phyloP scores from a whole-genome alignment of 306 rosid species.

The Calophaca sinica region DNA sequence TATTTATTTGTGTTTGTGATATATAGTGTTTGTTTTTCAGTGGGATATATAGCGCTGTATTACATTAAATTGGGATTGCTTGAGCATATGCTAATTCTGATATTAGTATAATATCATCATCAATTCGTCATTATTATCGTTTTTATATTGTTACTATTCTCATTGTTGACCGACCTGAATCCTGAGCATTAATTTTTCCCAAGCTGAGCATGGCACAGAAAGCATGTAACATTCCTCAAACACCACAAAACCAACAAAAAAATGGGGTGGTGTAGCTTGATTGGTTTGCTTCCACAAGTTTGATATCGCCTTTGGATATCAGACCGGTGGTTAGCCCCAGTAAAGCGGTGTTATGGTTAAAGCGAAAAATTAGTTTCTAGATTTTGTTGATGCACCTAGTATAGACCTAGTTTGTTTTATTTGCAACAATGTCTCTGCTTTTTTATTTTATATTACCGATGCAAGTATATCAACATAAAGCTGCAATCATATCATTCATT shows the following conservation, averaged over 20 bases:
- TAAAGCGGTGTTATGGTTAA: not conserved
- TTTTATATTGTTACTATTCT: not conserved
- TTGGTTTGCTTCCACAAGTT: not conserved
- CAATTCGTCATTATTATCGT: not conserved
- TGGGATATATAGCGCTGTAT: not conserved
- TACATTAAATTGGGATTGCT: slow-evolving; percentile 18
- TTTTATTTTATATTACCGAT: slow-evolving; percentile 19
- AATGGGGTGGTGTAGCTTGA: slow-evolving; percentile 8
- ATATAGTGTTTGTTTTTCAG: slow-evolving; percentile 13
- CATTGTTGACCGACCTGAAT: not conserved
- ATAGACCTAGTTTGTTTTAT: not conserved
- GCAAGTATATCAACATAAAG: slow-evolving; percentile 32
- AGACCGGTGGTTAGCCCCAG: not conserved
- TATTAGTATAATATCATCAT: not conserved
- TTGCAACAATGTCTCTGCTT: not conserved
- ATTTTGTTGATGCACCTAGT: not conserved
- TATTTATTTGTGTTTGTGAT: not conserved
- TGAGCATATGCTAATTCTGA: not conserved
- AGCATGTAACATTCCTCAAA: slow-evolving; percentile 7
- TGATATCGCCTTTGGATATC: not conserved
- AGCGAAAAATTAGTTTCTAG: slow-evolving; percentile 28
- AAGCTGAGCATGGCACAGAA: not conserved
- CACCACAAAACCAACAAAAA: not conserved
- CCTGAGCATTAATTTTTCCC: slow-evolving; percentile 13
- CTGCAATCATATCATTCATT: slow-evolving; percentile 35